Base-by-base conservation (phyloP, 768 basidiomycete genomes). In the Cyathus striatus region DNA sequence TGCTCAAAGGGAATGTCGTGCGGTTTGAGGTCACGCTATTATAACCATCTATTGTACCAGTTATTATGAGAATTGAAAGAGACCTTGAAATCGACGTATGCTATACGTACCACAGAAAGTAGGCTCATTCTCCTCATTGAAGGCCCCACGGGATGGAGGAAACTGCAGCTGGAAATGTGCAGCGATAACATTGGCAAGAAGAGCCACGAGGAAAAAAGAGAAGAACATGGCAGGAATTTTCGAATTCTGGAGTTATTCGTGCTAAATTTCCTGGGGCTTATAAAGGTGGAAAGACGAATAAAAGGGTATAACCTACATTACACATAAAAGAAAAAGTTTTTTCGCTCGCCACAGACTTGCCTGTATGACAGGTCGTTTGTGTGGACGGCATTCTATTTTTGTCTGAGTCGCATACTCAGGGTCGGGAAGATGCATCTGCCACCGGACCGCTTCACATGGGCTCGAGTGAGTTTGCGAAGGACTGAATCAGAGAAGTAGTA, bases 161-260 rank as follows among this genome's bases (percentile, higher is more conserved):
- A 78, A 91, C 53, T 83, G 75, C 33, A 92, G 69, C 50, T 85
- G 82, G 65, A 92, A 93, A 61, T 94, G 90, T 6, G 87, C 89
- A 38, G 64, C 67, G 23, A 68, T 80, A 32, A 65, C 58, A 24
- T 72, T 54, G 12, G 66, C 61, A 18, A 36, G 35, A 9, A 76
- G 58, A 43, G 63, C 32, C 35, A 70, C 35, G 44, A 64, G 18
- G 50, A 66, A 48, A 45, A 24, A 34, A 36, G 18, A 24, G 12
- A n/a, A n/a, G n/a, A 41, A 16, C 40, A 26, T 41, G 6, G 25
- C 20, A 10, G 32, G n/a, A 23, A 26, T 41, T 16, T 41, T 30
- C 16, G 38, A 23, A 40, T 22, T 10, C 10, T 22, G 18, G 36
- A 37, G 36, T 14, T 37, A n/a, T n/a, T n/a, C n/a, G n/a, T n/a